Evolutionary conservation across 441 rosid species (phyloP).

Genomic region (Manihot esculenta): DNA sequence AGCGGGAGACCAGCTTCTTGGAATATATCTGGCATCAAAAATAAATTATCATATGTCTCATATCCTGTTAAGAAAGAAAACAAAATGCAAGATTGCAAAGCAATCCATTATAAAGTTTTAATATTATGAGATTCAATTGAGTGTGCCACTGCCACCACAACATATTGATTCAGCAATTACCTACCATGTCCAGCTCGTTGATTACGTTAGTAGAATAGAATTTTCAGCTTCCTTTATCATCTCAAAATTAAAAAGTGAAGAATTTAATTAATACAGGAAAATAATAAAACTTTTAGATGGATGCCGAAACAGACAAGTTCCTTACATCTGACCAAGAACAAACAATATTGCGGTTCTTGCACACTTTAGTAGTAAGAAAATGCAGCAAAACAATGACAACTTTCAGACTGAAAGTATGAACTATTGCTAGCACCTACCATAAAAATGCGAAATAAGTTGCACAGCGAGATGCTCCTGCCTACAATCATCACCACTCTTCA

Average conservation of each 20-base stretch:
- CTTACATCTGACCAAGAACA: neutral
- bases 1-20: constrained; percentile 99
- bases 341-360: neutral
- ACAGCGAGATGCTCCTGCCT: constrained; percentile 99
- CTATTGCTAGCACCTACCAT: constrained; percentile 49
- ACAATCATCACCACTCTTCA: constrained; percentile 97
- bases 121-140: neutral
- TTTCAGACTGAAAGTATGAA: neutral
- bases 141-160: neutral
- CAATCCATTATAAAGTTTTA: neutral
- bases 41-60: constrained; percentile 19
- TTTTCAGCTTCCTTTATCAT: neutral
- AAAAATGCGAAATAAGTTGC: constrained; percentile 95
- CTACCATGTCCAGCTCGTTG: neutral
- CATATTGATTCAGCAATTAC: neutral
- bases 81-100: neutral
- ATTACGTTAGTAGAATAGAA: neutral
- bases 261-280: neutral
- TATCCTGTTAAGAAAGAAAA: neutral
- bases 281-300: neutral
- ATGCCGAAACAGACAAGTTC: neutral
- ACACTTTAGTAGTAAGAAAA: neutral
- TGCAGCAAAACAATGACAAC: constrained; percentile 2
- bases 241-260: constrained; percentile 5
- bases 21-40: constrained; percentile 71